phyloP scores from a whole-genome alignment of 2,329 filamentous ascomycete species.

The Diplodia seriata region DNA sequence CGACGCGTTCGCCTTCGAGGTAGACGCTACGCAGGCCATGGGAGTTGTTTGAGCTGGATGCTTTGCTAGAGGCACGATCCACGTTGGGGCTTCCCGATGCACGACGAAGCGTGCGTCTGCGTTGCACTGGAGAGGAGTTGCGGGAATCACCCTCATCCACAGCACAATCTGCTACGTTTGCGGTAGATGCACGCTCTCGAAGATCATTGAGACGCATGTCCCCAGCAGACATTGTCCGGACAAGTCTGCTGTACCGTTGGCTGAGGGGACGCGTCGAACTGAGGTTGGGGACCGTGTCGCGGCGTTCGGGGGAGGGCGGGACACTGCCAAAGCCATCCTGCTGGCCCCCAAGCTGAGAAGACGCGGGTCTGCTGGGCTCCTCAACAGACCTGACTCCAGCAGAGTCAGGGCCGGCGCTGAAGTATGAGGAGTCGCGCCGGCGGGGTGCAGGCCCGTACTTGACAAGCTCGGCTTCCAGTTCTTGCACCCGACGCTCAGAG shows the following conservation, averaged over 20 bases:
- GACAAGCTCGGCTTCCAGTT: slow-evolving; percentile 22
- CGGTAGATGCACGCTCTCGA: slow-evolving; percentile 9
- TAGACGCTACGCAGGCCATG: slow-evolving; percentile 16
- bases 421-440: slow-evolving; percentile 19
- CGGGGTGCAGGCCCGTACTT: background rate
- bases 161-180: slow-evolving; percentile 1
- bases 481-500: slow-evolving; percentile 10
- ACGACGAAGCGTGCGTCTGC: slow-evolving; percentile 16
- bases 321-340: background rate
- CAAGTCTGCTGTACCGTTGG: slow-evolving; percentile 22
- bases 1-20: slow-evolving; percentile 12
- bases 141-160: background rate
- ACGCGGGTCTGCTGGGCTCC: background rate
- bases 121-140: slow-evolving; percentile 8
- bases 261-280: slow-evolving; percentile 3
- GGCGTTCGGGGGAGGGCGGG: background rate
- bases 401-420: slow-evolving; percentile 24
- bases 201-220: slow-evolving; percentile 19
- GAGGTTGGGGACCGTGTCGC: background rate
- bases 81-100: slow-evolving; percentile 15
- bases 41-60: slow-evolving; percentile 18
- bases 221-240: slow-evolving; percentile 27
- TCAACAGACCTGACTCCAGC: background rate
- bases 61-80: slow-evolving; percentile 12
- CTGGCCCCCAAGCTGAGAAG: background rate